phyloP scores from a whole-genome alignment of 306 rosid species.

The Carpinus fangiana region DNA sequence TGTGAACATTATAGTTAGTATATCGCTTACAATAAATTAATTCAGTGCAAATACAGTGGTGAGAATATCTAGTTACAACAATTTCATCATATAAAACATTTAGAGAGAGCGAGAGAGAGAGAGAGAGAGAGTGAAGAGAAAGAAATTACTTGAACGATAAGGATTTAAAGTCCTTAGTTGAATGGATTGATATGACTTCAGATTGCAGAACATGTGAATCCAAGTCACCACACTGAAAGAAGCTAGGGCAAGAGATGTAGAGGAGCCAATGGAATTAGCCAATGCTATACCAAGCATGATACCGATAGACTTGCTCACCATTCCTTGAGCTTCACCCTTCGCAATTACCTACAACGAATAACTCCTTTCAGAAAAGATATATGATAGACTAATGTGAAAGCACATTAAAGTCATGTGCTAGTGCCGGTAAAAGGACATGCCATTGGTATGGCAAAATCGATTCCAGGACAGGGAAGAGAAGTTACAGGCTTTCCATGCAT shows the following conservation, averaged over 20 bases:
- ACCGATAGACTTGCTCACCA: slow-evolving; percentile 93
- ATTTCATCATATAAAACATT: slow-evolving; percentile 15
- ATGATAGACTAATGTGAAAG: neutral
- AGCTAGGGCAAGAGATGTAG: slow-evolving; percentile 71
- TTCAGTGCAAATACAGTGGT: neutral
- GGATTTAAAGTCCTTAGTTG: slow-evolving; percentile 87
- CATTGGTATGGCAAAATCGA: neutral
- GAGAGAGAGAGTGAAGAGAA: slow-evolving; percentile 10
- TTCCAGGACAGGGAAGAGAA: slow-evolving; percentile 16
- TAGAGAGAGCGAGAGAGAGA: slow-evolving; percentile 5
- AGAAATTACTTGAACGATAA: slow-evolving; percentile 82
- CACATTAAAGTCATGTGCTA: neutral
- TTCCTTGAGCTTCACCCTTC: slow-evolving; percentile 98
- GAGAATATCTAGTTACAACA: neutral
- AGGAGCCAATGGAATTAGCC: slow-evolving; percentile 76
- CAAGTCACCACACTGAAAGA: slow-evolving; percentile 77
- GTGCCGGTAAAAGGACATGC: neutral
- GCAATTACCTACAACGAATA: slow-evolving; percentile 77
- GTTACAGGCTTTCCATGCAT: slow-evolving; percentile 8
- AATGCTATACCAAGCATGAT: slow-evolving; percentile 77
- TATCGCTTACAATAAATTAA: slow-evolving; percentile 9
- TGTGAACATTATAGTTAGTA: neutral
- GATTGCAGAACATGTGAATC: slow-evolving; percentile 94
- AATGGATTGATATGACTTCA: slow-evolving; percentile 90
- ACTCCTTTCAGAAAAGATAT: slow-evolving; percentile 19